Conservation (phyloP, 495 filamentous ascomycete species). For the Podospora appendiculata region DNA sequence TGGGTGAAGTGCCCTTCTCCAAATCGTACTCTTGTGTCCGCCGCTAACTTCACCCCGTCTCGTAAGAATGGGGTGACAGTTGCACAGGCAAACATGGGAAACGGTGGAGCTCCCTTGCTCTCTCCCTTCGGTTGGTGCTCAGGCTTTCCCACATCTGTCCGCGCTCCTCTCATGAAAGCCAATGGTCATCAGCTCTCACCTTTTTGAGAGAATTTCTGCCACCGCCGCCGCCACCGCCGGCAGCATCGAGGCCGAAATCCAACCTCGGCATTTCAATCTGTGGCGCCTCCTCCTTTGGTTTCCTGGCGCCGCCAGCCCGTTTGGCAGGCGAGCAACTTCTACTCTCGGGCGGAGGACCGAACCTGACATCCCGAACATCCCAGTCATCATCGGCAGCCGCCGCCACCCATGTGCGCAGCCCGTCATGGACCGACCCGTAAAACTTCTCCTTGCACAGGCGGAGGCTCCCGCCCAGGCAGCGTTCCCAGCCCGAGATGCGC, state of each 20-base stretch:
- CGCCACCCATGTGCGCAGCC: conserved; percentile 79
- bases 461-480: conserved; percentile 72
- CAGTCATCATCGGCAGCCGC: conserved; percentile 83
- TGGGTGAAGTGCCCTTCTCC: too few species aligned
- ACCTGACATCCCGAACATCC: conserved; percentile 67
- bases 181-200: conserved; percentile 15
- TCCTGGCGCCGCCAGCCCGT: conserved; percentile 17
- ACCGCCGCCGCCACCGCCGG: conserved; percentile 3
- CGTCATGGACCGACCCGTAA: conserved; percentile 84
- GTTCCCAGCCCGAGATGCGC: conserved; percentile 83
- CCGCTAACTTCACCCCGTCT: too few species aligned
- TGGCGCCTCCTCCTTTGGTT: conserved; percentile 34
- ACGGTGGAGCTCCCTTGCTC: too few species aligned
- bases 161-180: conserved; percentile 22
- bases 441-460: conserved; percentile 97
- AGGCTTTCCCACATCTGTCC: background rate
- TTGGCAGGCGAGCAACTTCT: conserved; percentile 44
- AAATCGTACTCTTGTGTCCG: too few species aligned
- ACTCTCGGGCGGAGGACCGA: conserved; percentile 51
- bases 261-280: conserved; percentile 52
- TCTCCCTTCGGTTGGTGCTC: too few species aligned
- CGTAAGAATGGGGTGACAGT: too few species aligned
- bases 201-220: background rate
- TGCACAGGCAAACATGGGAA: too few species aligned
- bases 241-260: conserved; percentile 28